phyloP scores from a whole-genome alignment of 2,329 filamentous ascomycete species.

The Emmonsiellopsis sp. region DNA sequence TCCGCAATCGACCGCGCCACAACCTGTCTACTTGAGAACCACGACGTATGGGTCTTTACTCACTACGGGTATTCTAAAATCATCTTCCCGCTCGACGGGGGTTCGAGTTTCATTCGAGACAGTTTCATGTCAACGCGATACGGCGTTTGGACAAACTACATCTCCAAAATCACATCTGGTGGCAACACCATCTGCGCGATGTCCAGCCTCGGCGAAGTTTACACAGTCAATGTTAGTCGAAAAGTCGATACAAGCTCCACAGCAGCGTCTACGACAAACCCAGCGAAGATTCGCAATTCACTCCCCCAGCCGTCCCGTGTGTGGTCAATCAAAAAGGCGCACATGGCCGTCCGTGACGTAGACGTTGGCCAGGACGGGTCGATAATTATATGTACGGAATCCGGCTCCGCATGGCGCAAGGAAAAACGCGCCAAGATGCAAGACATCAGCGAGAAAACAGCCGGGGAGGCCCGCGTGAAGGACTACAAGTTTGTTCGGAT shows the following conservation, averaged over 20 bases:
- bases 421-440: constrained; percentile 76
- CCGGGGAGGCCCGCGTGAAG: constrained; percentile 55
- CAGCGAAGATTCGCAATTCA: constrained; percentile 76
- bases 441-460: constrained; percentile 43
- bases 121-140: constrained; percentile 58
- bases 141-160: constrained; percentile 55
- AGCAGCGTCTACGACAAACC: constrained; percentile 77
- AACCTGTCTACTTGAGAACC: constrained; percentile 71
- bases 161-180: constrained; percentile 69
- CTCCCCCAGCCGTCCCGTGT: constrained; percentile 70
- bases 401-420: constrained; percentile 86
- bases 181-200: constrained; percentile 88
- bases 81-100: constrained; percentile 66
- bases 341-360: constrained; percentile 75
- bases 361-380: constrained; percentile 87
- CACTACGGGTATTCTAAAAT: constrained; percentile 94
- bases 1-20: constrained; percentile 88
- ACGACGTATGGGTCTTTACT: constrained; percentile 86
- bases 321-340: constrained; percentile 80
- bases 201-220: constrained; percentile 76
- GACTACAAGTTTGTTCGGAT: constrained; percentile 95
- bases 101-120: constrained; percentile 58
- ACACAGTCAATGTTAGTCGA: constrained; percentile 67
- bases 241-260: constrained; percentile 52
- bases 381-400: constrained; percentile 85